These are phyloP conservation scores for Xylaria intraflava DNA, from an alignment of 495 filamentous ascomycete genomes.

Conservation along the genomic window DNA sequence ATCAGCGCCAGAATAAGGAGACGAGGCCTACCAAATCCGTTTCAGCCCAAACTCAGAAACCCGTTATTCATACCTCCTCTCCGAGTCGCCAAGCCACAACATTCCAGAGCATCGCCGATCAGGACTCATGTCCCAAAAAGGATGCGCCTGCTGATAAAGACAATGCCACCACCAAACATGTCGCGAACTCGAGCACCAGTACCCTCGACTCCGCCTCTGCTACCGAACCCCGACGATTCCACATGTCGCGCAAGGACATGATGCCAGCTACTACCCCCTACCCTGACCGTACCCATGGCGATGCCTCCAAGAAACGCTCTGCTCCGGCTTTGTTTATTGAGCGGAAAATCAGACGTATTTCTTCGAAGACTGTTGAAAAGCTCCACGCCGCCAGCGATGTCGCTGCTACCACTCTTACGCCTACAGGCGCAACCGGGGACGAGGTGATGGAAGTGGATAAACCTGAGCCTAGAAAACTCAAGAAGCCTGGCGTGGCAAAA, in stretches of 20 bases:
- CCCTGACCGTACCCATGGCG: slow-evolving; percentile 13
- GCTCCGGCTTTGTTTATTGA: slow-evolving; percentile 44
- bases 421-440: not conserved
- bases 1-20: slow-evolving; percentile 31
- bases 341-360: slow-evolving; percentile 31
- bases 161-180: not conserved
- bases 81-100: slow-evolving; percentile 9
- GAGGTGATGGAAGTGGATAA: slow-evolving; percentile 18
- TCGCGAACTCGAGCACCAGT: not conserved
- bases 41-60: slow-evolving; percentile 13
- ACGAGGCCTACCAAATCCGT: slow-evolving; percentile 14
- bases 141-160: not conserved
- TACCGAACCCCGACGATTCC: slow-evolving; percentile 37
- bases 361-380: slow-evolving; percentile 16
- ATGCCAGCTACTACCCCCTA: slow-evolving; percentile 20
- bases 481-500: slow-evolving; percentile 26
- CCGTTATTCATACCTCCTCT: slow-evolving; percentile 21
- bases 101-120: slow-evolving; percentile 15
- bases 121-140: not conserved
- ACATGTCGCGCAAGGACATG: slow-evolving; percentile 38
- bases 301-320: slow-evolving; percentile 32
- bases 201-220: not conserved
- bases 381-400: slow-evolving; percentile 13
- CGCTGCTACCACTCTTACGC: not conserved
- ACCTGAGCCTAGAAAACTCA: slow-evolving; percentile 17